Evolutionary conservation across 2,329 filamentous ascomycete species (phyloP).

Genomic region (Mollisia scopiformis): DNA sequence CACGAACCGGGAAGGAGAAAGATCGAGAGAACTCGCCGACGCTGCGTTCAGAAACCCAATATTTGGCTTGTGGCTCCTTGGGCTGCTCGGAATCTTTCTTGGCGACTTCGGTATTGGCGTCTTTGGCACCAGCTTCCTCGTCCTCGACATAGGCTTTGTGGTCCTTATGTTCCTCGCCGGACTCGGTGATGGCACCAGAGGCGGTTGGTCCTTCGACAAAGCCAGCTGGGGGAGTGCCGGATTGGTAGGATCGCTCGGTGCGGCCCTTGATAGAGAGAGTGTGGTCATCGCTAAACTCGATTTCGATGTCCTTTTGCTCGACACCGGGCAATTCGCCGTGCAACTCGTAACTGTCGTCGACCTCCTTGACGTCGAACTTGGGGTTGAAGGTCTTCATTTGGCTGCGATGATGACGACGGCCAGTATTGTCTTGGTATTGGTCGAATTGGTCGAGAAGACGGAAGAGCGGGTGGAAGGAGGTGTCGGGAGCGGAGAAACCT

Average conservation of each 20-base stretch:
- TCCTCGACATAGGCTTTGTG: constrained; percentile 61
- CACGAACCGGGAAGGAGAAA: constrained; percentile 67
- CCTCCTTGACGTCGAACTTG: constrained; percentile 79
- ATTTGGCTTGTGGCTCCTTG: constrained; percentile 51
- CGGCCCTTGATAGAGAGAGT: constrained; percentile 73
- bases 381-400: constrained; percentile 63
- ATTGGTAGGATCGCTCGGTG: constrained; percentile 64
- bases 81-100: constrained; percentile 11
- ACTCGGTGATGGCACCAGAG: constrained; percentile 46
- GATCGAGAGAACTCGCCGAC: constrained; percentile 69
- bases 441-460: constrained; percentile 67
- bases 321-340: constrained; percentile 81
- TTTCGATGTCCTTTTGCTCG: constrained; percentile 71
- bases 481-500: constrained; percentile 44
- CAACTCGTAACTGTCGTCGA: constrained; percentile 69
- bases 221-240: constrained; percentile 46
- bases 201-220: constrained; percentile 47
- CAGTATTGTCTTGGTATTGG: constrained; percentile 43
- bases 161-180: constrained; percentile 27
- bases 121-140: constrained; percentile 30
- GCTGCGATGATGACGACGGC: constrained; percentile 22
- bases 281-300: constrained; percentile 79
- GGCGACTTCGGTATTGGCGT: constrained; percentile 10
- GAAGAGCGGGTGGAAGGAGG: constrained; percentile 63
- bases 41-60: constrained; percentile 71